Base-by-base conservation (phyloP, 2,329 filamentous ascomycete species). In the Cytospora piceae region DNA sequence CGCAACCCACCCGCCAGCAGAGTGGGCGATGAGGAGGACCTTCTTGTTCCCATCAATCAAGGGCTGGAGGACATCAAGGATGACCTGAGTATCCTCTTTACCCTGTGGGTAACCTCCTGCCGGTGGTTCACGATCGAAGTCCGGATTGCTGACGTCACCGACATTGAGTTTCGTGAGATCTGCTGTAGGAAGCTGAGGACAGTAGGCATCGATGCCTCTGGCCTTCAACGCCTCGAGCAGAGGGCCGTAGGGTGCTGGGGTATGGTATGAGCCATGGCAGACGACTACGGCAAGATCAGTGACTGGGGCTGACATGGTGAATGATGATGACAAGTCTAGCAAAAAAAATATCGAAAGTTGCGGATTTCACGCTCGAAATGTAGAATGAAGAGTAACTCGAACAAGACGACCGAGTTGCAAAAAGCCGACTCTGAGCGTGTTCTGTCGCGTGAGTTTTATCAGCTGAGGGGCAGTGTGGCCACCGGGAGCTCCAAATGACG, bases 1-100 rank as follows among this genome's bases (percentile, higher is more conserved):
- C 2, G 75, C 76, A 1, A 73, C 71, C 69, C 72, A 77, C n/a
- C 75, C 74, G 3, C 75, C 74, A 4, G 73, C 71, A 2, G 75
- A 77, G 58, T 77, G 74, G 14, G 61, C 75, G 15, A 75, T 39
- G 0, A 77, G 34, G 1, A 77, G 58, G 9, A 77, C 73, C 4
- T 60, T 67, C 54, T 74, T 77, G 0, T 70, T 69, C n/a, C 71
- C 61, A 4, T 72, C 55, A 17, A 69, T 49, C 61, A 71, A 37
- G 0, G 63, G 64, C 2, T 34, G 7, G 0, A 72, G 34, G 14
- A 69, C 37, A 5, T 37, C 54, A 12, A 71, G 37, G 17, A 71
- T 54, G 2, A 27, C 62, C 4, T 59, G 53, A 3, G 37, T 29
- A 24, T 72, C 70, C 31, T 70, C 69, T 2, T 68, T 52, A 11